Evolutionary conservation across 2,329 filamentous ascomycete genomes (phyloP), one percentile per base, ranked within the genome.

Genomic region (Fusarium oligoseptatum): DNA sequence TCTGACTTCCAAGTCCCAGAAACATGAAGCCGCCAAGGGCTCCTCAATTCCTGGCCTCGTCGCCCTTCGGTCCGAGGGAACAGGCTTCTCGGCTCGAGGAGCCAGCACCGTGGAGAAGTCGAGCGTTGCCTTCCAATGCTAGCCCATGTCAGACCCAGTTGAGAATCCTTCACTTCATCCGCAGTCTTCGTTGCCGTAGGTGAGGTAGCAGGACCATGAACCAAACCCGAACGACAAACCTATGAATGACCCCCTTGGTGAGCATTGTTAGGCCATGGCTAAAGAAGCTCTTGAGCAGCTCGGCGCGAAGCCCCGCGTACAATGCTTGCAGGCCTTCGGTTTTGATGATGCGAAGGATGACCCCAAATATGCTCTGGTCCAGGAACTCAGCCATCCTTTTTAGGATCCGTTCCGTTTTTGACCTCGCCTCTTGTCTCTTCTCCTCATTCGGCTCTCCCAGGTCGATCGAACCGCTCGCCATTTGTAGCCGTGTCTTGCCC

Each of bases 1-100:
- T 78, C 83, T 98, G n/a, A 92, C 90, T 8, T 85, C 84, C 34
- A 82, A 83, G 67, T 80, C 83, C 52, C 82, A 83, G 56, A 83
- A 84, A 63, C 83, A 88, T 77, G 80, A 74, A 76, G 79, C 58
- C 67, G 72, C 75, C 48, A 90, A 90, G 76, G 88, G 91, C 39
- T 90, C 86, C 62, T 87, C 93, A 39, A 90, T 87, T 69, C 90
- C 92, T 0, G 95, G 95, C 0, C 80, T 98, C 37, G 92, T 98
- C 4, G 91, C 93, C 79, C 89, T 98, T 58, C 92, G 90, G 75
- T 94, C 92, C 39, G 96, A 98, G 77, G 96, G 96, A 1, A 98
- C 96, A 0, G 96, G 96, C 0, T 98, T 98, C 83, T 95, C 96
- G 6, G 93, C 94, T 6, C 92, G 93, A n/a, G 96, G 97, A 3